Evolutionary conservation across 495 filamentous ascomycete species (phyloP), one percentile per base, ranked within the genome.

Genomic region (Penicillium taxi): DNA sequence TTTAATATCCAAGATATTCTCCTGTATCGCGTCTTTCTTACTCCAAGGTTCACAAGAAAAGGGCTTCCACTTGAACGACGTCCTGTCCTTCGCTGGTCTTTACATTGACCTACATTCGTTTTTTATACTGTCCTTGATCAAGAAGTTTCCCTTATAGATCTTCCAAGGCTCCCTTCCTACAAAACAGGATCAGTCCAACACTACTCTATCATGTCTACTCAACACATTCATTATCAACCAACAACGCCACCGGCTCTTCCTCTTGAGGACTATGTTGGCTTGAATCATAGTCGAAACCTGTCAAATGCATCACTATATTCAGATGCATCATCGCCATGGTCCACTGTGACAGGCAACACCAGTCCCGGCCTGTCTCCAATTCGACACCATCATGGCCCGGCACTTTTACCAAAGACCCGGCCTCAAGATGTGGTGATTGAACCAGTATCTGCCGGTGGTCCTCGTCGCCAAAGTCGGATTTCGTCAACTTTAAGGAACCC

Each of bases 381-480:
- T 47, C 72, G 81, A 16, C 56, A 68, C 35, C 80, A 87, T 23
- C 77, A 84, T 67, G 88, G 86, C 9, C 86, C 86, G 22, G 66
- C 83, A 18, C 72, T 96, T 35, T 70, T 96, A 18, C 89, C 89
- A 40, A 89, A 84, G 69, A 86, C 94, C 61, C 75, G 88, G 31
- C 75, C 75, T 41, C 86, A 93, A 58, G 88, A 94, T 64, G 81
- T 89, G 64, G 68, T 78, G 35, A 73, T 88, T 41, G 73, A 81
- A 42, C 70, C 73, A 9, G 52, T 61, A 14, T 63, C 64, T 31
- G 38, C 51, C 17, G 45, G 46, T 14, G 64, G 61, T 12, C 64
- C 65, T 20, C 62, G 60, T 18, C 63, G 68, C 26, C 73, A 77
- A 46, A 66, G 67, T 32, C 64, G 72, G 39, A 73, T 77, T 18